phyloP scores from a whole-genome alignment of 257 asterid species.

The Scutellaria baicalensis region DNA sequence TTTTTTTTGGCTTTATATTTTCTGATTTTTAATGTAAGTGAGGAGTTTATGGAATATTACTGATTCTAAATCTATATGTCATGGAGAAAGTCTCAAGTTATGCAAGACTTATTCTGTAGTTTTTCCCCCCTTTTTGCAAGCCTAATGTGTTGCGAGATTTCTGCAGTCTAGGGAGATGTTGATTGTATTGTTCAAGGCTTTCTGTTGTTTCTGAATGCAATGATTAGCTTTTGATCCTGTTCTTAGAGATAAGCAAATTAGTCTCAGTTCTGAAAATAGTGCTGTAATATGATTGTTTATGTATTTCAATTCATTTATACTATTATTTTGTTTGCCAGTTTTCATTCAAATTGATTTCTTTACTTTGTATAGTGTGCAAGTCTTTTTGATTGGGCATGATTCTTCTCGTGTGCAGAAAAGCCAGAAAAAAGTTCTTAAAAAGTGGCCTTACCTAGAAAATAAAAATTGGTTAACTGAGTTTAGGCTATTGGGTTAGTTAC shows the following conservation, averaged over 20 bases:
- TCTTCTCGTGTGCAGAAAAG: not conserved
- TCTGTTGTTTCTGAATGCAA: not conserved
- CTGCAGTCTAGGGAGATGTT: not conserved
- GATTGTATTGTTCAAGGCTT: not conserved
- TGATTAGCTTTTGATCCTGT: not conserved
- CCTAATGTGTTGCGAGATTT: not conserved
- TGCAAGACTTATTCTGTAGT: not conserved
- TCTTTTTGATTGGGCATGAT: not conserved
- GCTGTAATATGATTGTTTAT: not conserved
- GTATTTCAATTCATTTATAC: not conserved
- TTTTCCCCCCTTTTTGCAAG: not conserved
- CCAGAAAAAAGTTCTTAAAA: slow-evolving; percentile 4
- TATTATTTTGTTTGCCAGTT: not conserved
- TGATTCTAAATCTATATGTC: not conserved
- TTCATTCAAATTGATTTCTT: not conserved
- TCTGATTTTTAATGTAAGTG: not conserved
- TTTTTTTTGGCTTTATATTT: not conserved
- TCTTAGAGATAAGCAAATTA: not conserved
- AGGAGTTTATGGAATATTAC: not conserved
- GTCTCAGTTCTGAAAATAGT: not conserved
- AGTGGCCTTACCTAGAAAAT: not conserved
- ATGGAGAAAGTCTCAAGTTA: not conserved
- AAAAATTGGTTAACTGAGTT: not conserved
- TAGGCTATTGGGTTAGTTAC: not conserved
- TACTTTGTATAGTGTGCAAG: not conserved